Evolutionary conservation across 1,284 basidiomycete genomes (phyloP), one percentile per base, ranked within the genome.

Genomic region (Agaricales sp.): DNA sequence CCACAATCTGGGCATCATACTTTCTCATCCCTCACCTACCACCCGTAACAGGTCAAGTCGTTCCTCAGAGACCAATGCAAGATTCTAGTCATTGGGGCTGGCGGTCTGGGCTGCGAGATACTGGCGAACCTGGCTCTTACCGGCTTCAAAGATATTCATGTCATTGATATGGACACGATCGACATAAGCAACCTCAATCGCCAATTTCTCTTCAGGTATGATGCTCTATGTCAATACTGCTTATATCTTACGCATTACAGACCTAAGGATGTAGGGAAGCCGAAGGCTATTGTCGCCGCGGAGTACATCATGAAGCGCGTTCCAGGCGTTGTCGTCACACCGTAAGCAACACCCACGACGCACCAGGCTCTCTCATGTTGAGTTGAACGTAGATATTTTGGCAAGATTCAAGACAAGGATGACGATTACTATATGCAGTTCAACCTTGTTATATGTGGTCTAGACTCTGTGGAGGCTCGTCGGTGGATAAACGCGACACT

Each of bases 91-190:
- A 98, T 99, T 57, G 96, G 93, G 43, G 94, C 93, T 22, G 94
- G 93, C 41, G 93, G 93, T 47, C 70, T 97, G 43, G 93, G 93
- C 23, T 97, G 93, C 68, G 92, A 96, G 73, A 95, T 96, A 59
- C 74, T 96, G 30, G 87, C 92, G 54, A 94, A 96, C 67, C 78
- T 96, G 46, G 92, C 93, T 20, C 68, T 97, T 55, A 86, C 90
- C 48, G 96, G 96, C 18, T 99, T 99, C 78, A 88, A 87, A 63
- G 87, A 99, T 61, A 96, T 99, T 54, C 92, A 99, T 71, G 93
- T 99, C 57, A 99, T 99, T 63, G 96, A 99, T 72, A 99, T 99
- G 95, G 96, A 99, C 71, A 98, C 95, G 3, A 99, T 99, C 64
- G 96, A 99, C 66, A 91, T 99, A 59, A 96, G 92, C 60, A 99